Conservation (phyloP, 495 filamentous ascomycete genomes). For the Friedmanniomyces endolithicus region DNA sequence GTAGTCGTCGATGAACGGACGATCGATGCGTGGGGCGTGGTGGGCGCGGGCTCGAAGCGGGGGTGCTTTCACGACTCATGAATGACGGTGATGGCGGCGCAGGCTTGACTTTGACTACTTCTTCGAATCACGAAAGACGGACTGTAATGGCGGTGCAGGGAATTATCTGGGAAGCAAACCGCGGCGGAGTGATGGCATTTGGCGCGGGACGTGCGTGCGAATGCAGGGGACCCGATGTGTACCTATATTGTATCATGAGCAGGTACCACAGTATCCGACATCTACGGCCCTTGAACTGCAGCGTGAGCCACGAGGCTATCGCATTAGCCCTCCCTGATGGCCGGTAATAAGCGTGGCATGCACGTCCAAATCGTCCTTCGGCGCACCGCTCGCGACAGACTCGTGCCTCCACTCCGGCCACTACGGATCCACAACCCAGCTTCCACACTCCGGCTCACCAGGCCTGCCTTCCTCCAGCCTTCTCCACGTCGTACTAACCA, state of each 20-base stretch:
- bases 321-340: too few species aligned
- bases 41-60: not conserved
- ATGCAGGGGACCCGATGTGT: not conserved
- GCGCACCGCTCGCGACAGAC: not conserved
- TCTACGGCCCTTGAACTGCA: not conserved
- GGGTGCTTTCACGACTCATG: not conserved
- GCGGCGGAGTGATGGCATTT: too few species aligned
- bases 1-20: not conserved
- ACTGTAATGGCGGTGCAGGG: too few species aligned
- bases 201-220: too few species aligned
- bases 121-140: too few species aligned
- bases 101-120: too few species aligned
- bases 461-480: conserved; percentile 14
- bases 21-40: not conserved
- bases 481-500: conserved; percentile 23
- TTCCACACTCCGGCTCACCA: conserved; percentile 11
- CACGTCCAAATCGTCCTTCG: not conserved
- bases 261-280: not conserved
- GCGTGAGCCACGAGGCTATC: too few species aligned
- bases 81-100: too few species aligned
- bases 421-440: conserved; percentile 15
- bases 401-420: conserved; percentile 16
- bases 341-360: too few species aligned
- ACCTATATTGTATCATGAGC: not conserved
- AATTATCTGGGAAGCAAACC: too few species aligned